Percentiles rank a stretch among this genome's conserved stretches.
Conservation (phyloP, 768 basidiomycete genomes). For the Floccularia luteovirens region DNA sequence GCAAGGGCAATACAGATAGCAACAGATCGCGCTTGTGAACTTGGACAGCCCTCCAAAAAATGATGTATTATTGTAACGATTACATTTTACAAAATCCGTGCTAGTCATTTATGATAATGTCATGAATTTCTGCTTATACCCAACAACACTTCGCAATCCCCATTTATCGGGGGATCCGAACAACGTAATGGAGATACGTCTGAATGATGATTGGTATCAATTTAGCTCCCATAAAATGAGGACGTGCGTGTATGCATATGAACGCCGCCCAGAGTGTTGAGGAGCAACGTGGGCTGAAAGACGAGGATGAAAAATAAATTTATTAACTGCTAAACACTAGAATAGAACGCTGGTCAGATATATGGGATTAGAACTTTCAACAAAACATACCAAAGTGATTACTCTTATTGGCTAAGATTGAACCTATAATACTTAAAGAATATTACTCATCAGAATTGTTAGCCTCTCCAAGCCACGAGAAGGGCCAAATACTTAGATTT, state of each 20-base stretch:
- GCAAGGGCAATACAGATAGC: slow-evolving; percentile 93
- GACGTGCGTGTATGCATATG: slow-evolving; percentile 60
- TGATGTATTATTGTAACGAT: slow-evolving; percentile 12
- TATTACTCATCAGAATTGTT: background rate
- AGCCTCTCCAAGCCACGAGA: background rate
- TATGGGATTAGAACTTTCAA: too few relatives aligned
- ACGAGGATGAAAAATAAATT: slow-evolving; percentile 1
- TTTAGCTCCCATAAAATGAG: slow-evolving; percentile 98
- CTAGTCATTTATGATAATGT: background rate
- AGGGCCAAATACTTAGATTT: slow-evolving; percentile 6
- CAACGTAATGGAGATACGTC: background rate
- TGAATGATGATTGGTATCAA: background rate
- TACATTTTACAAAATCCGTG: background rate
- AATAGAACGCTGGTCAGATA: too few relatives aligned
- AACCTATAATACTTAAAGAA: too few relatives aligned
- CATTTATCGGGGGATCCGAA: background rate
- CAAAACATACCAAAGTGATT: too few relatives aligned
- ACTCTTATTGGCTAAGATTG: too few relatives aligned
- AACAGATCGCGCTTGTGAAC: slow-evolving; percentile 79
- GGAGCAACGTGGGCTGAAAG: slow-evolving; percentile 43
- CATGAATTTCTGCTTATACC: background rate
- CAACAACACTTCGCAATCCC: background rate
- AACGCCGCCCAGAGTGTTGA: slow-evolving; percentile 95
- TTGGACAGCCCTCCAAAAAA: slow-evolving; percentile 65
- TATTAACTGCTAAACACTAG: slow-evolving; percentile 1